phyloP scores from a whole-genome alignment of 106 monocot genomes.

The Acorus calamus region DNA sequence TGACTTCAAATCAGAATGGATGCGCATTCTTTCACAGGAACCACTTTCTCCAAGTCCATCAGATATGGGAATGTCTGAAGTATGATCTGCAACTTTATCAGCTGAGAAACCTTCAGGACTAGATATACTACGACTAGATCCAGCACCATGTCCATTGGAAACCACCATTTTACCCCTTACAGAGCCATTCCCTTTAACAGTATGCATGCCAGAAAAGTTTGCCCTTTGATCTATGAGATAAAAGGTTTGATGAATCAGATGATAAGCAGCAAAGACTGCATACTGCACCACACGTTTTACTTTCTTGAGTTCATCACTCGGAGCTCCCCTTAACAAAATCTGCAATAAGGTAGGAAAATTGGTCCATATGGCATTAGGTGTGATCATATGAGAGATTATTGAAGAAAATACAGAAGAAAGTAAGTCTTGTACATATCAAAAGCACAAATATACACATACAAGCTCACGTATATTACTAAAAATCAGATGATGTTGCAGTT shows the following conservation, averaged over 20 bases:
- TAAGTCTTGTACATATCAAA: neutral
- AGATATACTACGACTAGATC: neutral
- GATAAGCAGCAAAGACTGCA: slow-evolving; percentile 87
- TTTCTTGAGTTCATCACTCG: slow-evolving; percentile 80
- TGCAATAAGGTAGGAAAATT: slow-evolving; percentile 19
- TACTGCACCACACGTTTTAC: slow-evolving; percentile 68
- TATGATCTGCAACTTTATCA: slow-evolving; percentile 4
- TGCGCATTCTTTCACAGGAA: slow-evolving; percentile 2
- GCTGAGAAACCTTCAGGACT: slow-evolving; percentile 1
- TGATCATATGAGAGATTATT: neutral
- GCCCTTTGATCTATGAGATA: slow-evolving; percentile 85
- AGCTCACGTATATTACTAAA: too few relatives aligned
- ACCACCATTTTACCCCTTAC: neutral
- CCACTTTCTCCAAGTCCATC: slow-evolving; percentile 15
- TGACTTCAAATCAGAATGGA: slow-evolving; percentile 5
- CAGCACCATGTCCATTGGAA: neutral
- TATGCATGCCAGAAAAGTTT: slow-evolving; percentile 32
- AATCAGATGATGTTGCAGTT: too few relatives aligned
- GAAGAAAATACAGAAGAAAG: slow-evolving; percentile 3
- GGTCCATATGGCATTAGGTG: too few relatives aligned
- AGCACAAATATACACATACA: neutral
- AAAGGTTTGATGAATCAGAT: slow-evolving; percentile 85
- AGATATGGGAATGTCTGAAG: slow-evolving; percentile 31
- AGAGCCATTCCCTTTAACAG: slow-evolving; percentile 4
- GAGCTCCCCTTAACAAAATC: slow-evolving; percentile 84